Percentiles rank a stretch among this genome's conserved stretches.
phyloP scores from a whole-genome alignment of 73 alveolate genomes.

The Tetrahymena thermophila region DNA sequence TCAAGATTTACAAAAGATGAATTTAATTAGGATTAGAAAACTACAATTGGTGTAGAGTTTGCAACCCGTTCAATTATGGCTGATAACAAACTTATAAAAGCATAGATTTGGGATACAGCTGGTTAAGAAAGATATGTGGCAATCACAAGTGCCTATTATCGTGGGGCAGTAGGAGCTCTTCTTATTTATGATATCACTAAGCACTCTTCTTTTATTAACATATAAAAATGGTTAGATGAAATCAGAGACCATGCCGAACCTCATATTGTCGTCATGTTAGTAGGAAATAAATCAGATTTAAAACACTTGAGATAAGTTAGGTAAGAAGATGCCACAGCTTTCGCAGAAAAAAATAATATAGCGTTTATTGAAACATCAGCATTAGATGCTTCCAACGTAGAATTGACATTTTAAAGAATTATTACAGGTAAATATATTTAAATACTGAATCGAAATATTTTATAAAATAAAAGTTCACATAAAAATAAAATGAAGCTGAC shows the following conservation, averaged over 20 bases:
- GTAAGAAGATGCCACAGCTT: conserved; percentile 65
- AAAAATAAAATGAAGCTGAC: neutral
- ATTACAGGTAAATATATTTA: neutral
- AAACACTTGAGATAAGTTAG: conserved; percentile 74
- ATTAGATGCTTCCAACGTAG: conserved; percentile 69
- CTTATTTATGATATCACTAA: conserved; percentile 76
- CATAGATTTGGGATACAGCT: conserved; percentile 78
- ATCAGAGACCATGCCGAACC: conserved; percentile 70
- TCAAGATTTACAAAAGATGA: conserved; percentile 54
- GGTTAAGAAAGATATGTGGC: conserved; percentile 71
- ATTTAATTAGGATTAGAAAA: conserved; percentile 51
- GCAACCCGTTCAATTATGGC: conserved; percentile 46
- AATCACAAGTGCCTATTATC: conserved; percentile 59
- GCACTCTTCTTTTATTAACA: conserved; percentile 47
- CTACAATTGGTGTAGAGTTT: conserved; percentile 75
- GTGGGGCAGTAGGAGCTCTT: conserved; percentile 69
- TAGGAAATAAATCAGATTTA: conserved; percentile 78
- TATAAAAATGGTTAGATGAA: conserved; percentile 68
- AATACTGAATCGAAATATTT: neutral
- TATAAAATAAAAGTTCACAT: neutral
- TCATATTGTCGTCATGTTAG: conserved; percentile 57
- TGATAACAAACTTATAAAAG: conserved; percentile 42
- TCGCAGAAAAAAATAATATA: conserved; percentile 47
- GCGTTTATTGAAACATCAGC: conserved; percentile 80
- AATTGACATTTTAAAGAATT: conserved; percentile 49